phyloP scores from a whole-genome alignment of 176 grass and related monocot species.

The Oropetium thomaeum region DNA sequence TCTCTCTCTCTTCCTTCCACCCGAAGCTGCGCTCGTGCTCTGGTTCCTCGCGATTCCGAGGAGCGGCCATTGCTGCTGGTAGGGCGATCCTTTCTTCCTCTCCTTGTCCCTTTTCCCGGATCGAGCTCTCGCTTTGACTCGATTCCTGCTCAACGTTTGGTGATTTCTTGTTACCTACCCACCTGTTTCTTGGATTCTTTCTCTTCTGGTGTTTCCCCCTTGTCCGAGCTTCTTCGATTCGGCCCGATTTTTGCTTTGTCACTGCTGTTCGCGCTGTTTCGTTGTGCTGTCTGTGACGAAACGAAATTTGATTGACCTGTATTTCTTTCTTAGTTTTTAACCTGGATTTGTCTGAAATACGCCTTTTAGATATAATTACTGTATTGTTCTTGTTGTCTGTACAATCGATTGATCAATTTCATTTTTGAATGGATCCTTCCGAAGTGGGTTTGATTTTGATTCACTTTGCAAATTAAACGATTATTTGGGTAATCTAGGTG shows the following conservation, averaged over 20 bases:
- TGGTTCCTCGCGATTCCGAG: neutral
- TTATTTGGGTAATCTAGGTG: slow-evolving; percentile 5
- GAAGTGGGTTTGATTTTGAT: neutral
- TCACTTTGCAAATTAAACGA: neutral
- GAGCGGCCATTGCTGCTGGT: slow-evolving; percentile 14
- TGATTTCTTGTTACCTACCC: neutral
- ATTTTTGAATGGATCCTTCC: neutral
- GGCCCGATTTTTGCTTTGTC: slow-evolving; percentile 3
- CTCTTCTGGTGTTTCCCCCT: neutral
- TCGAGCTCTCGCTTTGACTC: neutral
- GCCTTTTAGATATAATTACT: neutral
- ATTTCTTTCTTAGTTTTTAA: too few relatives aligned
- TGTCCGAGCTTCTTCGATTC: neutral
- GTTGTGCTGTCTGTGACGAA: too few relatives aligned
- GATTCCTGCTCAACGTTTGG: neutral
- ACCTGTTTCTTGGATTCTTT: slow-evolving; percentile 9
- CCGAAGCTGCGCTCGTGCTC: slow-evolving; percentile 15
- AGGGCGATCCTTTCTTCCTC: neutral
- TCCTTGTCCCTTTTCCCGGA: neutral
- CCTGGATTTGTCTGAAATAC: neutral
- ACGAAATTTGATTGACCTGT: neutral
- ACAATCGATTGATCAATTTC: neutral
- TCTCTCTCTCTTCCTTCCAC: too few relatives aligned
- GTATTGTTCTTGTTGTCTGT: neutral
- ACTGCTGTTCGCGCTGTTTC: neutral